These are phyloP conservation scores for Saturnispora saitoi DNA, from an alignment of 805 yeast genomes.

Conservation along the genomic window DNA sequence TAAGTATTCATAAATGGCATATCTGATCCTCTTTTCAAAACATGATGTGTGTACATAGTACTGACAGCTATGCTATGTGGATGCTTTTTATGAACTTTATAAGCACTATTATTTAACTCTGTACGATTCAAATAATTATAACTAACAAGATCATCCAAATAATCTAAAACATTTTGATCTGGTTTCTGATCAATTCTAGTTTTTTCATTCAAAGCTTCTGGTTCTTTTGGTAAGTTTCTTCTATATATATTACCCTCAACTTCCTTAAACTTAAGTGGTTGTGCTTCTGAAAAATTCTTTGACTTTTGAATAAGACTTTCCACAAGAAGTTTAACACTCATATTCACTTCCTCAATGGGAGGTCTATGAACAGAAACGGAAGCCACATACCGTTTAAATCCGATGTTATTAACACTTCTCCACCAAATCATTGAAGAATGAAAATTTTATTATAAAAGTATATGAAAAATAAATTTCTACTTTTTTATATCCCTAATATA, in stretches of 20 bases:
- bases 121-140: conserved; percentile 6
- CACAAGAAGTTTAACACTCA: neutral
- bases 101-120: neutral
- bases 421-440: neutral
- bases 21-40: conserved; percentile 3
- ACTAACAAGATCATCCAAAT: conserved; percentile 4
- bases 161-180: neutral
- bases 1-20: neutral
- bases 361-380: neutral
- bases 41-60: neutral
- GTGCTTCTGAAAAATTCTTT: neutral
- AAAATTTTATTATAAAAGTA: neutral
- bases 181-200: neutral
- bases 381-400: neutral
- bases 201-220: neutral
- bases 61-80: neutral
- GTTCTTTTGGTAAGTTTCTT: conserved; percentile 2
- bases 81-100: conserved; percentile 3
- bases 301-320: neutral
- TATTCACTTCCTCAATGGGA: neutral
- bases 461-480: neutral
- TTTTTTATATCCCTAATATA: neutral
- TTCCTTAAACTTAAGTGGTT: neutral
- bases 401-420: neutral
- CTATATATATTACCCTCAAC: conserved; percentile 4